These are phyloP conservation scores for Globisporangium orthogonon DNA, from an alignment of 352 stramenopile genomes.

Conservation along the genomic window DNA sequence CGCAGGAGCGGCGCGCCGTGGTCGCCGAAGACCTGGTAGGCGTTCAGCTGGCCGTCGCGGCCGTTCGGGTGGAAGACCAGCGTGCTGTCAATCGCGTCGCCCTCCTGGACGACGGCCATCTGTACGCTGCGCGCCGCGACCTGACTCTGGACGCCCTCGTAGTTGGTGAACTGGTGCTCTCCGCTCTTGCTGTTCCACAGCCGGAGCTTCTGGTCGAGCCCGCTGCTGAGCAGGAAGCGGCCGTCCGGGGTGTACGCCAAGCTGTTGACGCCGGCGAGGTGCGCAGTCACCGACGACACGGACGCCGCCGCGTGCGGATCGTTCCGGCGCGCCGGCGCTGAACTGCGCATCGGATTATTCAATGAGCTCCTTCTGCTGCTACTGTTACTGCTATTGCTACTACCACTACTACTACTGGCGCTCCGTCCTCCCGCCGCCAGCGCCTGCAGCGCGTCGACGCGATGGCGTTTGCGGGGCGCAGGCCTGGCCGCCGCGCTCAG, in stretches of 20 bases:
- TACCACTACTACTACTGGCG: background rate
- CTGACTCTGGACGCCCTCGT: constrained; percentile 28
- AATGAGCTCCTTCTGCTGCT: background rate
- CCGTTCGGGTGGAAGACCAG: constrained; percentile 64
- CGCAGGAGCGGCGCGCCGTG: constrained; percentile 23
- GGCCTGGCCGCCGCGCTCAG: constrained; percentile 14
- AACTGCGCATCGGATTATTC: background rate
- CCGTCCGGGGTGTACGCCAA: constrained; percentile 62
- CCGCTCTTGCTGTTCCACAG: constrained; percentile 60
- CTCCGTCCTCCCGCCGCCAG: background rate
- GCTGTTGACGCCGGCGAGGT: constrained; percentile 44
- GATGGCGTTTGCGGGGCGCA: constrained; percentile 22
- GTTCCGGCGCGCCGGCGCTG: constrained; percentile 11
- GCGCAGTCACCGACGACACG: constrained; percentile 42
- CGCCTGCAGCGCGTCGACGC: constrained; percentile 5
- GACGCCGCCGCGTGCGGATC: constrained; percentile 52
- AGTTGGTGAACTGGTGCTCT: constrained; percentile 69
- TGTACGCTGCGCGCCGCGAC: constrained; percentile 35
- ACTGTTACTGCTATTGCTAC: background rate
- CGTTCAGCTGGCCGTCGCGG: constrained; percentile 32
- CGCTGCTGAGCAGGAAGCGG: constrained; percentile 54
- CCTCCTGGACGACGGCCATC: constrained; percentile 59
- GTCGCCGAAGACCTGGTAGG: constrained; percentile 46
- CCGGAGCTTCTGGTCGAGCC: constrained; percentile 47
- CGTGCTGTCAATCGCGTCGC: constrained; percentile 33